Base-by-base conservation (phyloP, 1,139 yeast species). In the Debaryomyces singareniensis region DNA sequence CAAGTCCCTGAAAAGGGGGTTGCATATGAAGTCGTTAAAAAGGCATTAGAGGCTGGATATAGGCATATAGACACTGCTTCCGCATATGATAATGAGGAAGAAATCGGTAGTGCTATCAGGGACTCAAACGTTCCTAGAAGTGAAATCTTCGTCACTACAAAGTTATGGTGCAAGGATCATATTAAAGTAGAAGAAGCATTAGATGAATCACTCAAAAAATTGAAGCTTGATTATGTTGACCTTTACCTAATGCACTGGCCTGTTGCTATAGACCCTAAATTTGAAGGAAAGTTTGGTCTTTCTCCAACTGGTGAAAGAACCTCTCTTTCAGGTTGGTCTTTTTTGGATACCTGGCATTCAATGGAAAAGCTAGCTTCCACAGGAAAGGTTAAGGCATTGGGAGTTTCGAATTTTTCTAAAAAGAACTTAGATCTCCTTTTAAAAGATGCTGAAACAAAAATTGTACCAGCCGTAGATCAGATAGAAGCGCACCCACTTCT, bases 11-110 rank as follows among this genome's bases (percentile, higher is more conserved):
- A 36, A 29, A 39, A 39, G 3, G 42, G 39, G 5, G 30, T 13
- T 2, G 47, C 37, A 3, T 38, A 39, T 31, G 27, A 35, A 3
- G 47, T 49, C 4, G 49, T 46, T 5, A 24, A 31, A 15, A 53
- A 66, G 23, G 95, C 94, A 1, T 57, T 85, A 40, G 64, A 73
- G 44, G 60, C 68, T 16, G 94, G 94, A 12, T 82, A 82, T 56
- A 70, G 78, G 42, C 95, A 83, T 58, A 79, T 84, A 38, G 94
- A 84, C 52, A 73, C 86, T 33, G 94, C 94, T 26, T 75, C 75
- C 27, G 70, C 71, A 31, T 82, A 81, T 54, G 61, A 61, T 16
- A 82, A 81, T 47, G 91, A 82, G 50, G 74, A 56, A 23, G 71
- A 66, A 31, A 84, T 84, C 31, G 95, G 95, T 27, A 45, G 50